Evolutionary conservation across 2,329 filamentous ascomycete species (phyloP), one percentile per base, ranked within the genome.

Genomic region (Neoascochyta sp.): DNA sequence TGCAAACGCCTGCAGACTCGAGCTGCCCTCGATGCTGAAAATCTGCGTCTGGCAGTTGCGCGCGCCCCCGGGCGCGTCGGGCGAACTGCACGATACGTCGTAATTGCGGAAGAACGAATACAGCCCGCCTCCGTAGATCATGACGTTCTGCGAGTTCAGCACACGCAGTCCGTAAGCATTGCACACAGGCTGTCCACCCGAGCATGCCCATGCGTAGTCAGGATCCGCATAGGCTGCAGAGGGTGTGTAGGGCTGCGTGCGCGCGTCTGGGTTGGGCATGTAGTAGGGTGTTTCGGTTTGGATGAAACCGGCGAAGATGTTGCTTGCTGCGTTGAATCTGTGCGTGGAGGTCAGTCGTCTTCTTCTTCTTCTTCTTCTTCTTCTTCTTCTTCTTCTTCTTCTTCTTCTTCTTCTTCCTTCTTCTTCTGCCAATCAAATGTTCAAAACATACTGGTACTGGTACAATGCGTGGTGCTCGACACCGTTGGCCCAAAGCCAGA

Each of bases 361-460:
- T n/a, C n/a, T n/a, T n/a, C n/a, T n/a, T n/a, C n/a, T n/a, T n/a
- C n/a, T n/a, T n/a, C n/a, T n/a, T n/a, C n/a, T n/a, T n/a, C n/a
- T n/a, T n/a, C n/a, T n/a, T n/a, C n/a, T n/a, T n/a, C n/a, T n/a
- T n/a, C n/a, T n/a, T n/a, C n/a, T n/a, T n/a, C n/a, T n/a, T n/a
- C n/a, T n/a, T n/a, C n/a, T n/a, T n/a, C n/a, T n/a, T n/a, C n/a
- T n/a, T n/a, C n/a, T n/a, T n/a, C n/a, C n/a, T n/a, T n/a, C n/a
- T n/a, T n/a, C n/a, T n/a, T n/a, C n/a, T n/a, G n/a, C n/a, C n/a
- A n/a, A n/a, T n/a, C n/a, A n/a, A n/a, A n/a, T n/a, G n/a, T n/a
- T n/a, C n/a, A n/a, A n/a, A n/a, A n/a, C n/a, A n/a, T n/a, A n/a
- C 24, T 95, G 85, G 70, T 94, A 95, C 70, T 95, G 93, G 65